Conservation (phyloP, 106 monocot species). For the Posidonia australis region DNA sequence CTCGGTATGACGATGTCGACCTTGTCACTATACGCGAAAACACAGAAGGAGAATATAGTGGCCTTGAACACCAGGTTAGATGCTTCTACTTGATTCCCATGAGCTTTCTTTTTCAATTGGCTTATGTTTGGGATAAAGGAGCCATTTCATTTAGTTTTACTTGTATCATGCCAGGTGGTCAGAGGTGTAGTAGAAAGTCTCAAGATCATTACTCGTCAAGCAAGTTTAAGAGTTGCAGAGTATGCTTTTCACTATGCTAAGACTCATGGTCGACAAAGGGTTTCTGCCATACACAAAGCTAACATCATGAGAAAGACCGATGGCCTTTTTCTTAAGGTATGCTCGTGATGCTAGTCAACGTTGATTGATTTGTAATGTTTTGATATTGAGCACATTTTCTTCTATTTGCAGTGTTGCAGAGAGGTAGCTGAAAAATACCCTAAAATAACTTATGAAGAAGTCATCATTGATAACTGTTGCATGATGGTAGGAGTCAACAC, state of each 20-base stretch:
- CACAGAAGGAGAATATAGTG: slow-evolving; percentile 96
- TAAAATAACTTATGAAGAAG: slow-evolving; percentile 83
- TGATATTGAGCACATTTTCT: not conserved
- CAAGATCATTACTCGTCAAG: slow-evolving; percentile 90
- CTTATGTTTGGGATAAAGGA: not conserved
- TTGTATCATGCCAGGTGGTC: slow-evolving; percentile 43
- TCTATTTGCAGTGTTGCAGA: slow-evolving; percentile 69
- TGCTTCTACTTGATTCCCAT: not conserved
- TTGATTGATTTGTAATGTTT: no score
- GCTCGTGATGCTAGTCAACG: not conserved
- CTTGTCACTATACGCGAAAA: slow-evolving; percentile 91
- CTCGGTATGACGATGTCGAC: slow-evolving; percentile 76
- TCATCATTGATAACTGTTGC: slow-evolving; percentile 94
- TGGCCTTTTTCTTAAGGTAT: slow-evolving; percentile 89
- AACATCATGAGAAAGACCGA: slow-evolving; percentile 98
- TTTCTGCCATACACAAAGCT: slow-evolving; percentile 98
- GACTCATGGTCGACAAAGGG: slow-evolving; percentile 67
- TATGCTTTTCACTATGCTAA: slow-evolving; percentile 96
- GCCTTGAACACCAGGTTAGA: slow-evolving; percentile 85
- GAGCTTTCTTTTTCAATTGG: not conserved
- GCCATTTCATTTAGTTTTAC: not conserved
- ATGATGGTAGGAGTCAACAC: slow-evolving; percentile 61
- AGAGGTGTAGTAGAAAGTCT: slow-evolving; percentile 96
- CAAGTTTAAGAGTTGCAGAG: slow-evolving; percentile 90
- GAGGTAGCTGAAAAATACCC: slow-evolving; percentile 92